Evolutionary conservation across 768 basidiomycete species (phyloP).

Genomic region (Leccinum incarnatum): DNA sequence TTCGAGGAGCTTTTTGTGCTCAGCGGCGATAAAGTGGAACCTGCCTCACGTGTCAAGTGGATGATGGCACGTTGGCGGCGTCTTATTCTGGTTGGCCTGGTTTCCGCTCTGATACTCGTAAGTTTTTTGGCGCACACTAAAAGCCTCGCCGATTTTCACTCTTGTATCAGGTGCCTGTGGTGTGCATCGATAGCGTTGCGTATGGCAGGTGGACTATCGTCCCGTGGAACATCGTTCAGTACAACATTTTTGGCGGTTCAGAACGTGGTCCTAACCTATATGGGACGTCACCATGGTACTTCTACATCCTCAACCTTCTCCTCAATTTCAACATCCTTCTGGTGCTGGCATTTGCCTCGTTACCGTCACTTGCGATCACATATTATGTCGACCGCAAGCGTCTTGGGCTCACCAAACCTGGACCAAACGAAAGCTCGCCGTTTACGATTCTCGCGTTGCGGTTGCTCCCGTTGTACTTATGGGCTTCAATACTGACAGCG

Average conservation of each 20-base stretch:
- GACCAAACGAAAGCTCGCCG: constrained; percentile 67
- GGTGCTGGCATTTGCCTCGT: constrained; percentile 74
- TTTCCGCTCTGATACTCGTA: constrained; percentile 64
- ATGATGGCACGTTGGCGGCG: constrained; percentile 57
- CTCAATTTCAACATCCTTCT: constrained; percentile 92
- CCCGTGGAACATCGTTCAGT: constrained; percentile 90
- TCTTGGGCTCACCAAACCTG: constrained; percentile 52
- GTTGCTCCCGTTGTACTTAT: constrained; percentile 89
- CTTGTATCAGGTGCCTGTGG: constrained; percentile 73
- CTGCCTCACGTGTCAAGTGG: constrained; percentile 50
- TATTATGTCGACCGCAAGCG: constrained; percentile 74
- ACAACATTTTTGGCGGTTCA: constrained; percentile 85
- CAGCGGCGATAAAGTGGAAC: constrained; percentile 61
- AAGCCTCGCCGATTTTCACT: neutral
- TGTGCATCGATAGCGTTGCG: constrained; percentile 78
- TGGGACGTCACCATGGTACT: constrained; percentile 85
- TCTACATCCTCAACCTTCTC: constrained; percentile 84
- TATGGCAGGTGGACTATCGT: constrained; percentile 80
- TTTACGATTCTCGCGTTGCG: constrained; percentile 74
- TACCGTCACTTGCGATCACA: constrained; percentile 77
- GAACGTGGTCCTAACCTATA: constrained; percentile 89
- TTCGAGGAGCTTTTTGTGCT: constrained; percentile 84
- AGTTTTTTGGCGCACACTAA: constrained; percentile 17
- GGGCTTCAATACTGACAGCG: constrained; percentile 72
- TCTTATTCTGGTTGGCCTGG: constrained; percentile 49